Evolutionary conservation across 2,329 filamentous ascomycete genomes (phyloP).

Genomic region (Neoascochyta sp.): DNA sequence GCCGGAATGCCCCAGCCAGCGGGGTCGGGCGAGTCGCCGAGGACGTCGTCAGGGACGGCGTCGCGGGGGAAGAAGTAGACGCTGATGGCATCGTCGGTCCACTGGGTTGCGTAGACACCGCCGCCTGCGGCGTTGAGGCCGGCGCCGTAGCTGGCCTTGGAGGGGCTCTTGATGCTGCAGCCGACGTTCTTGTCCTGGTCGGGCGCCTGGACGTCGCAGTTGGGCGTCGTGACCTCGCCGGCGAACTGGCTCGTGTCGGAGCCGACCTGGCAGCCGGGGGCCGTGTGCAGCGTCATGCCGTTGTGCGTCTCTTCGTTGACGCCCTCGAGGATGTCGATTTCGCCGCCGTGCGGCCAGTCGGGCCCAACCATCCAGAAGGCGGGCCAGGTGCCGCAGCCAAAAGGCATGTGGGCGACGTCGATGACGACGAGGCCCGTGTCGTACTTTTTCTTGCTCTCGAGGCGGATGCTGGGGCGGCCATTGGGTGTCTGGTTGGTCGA

Average conservation of each 20-base stretch:
- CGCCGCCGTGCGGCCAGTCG: constrained; percentile 39
- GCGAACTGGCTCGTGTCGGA: constrained; percentile 43
- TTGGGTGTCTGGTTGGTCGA: constrained; percentile 33
- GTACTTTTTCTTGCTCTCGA: constrained; percentile 47
- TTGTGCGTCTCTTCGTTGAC: constrained; percentile 45
- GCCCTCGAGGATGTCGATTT: constrained; percentile 50
- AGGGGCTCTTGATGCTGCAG: constrained; percentile 42
- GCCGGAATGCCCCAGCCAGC: constrained; percentile 64
- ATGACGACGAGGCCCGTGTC: constrained; percentile 48
- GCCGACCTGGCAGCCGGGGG: constrained; percentile 43
- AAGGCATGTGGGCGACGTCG: constrained; percentile 52
- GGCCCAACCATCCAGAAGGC: constrained; percentile 40
- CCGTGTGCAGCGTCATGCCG: constrained; percentile 48
- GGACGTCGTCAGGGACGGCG: constrained; percentile 62
- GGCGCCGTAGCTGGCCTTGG: constrained; percentile 47
- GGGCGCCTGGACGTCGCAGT: constrained; percentile 48
- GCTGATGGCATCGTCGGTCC: constrained; percentile 67
- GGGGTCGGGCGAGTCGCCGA: constrained; percentile 59
- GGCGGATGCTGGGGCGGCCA: constrained; percentile 46
- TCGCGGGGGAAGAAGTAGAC: constrained; percentile 80
- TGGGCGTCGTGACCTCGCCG: constrained; percentile 47
- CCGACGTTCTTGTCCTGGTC: constrained; percentile 41
- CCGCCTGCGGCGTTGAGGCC: constrained; percentile 51
- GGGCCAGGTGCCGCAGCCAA: constrained; percentile 52
- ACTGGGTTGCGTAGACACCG: constrained; percentile 51